Conservation (phyloP, 331 rosid genomes). For the Arachis monticola region DNA sequence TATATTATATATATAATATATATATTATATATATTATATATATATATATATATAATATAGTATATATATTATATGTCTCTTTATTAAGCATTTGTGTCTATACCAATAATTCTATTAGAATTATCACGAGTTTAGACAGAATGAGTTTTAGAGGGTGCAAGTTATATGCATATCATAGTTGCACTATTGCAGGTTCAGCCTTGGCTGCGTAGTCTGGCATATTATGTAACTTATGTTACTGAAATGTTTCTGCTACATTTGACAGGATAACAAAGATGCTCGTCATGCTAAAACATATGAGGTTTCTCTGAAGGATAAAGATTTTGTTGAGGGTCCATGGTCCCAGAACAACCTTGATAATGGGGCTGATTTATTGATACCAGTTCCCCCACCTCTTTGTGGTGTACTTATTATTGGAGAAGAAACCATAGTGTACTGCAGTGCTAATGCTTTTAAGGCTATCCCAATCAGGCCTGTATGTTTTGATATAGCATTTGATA, state of each 20-base stretch:
- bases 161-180: constrained; percentile 24
- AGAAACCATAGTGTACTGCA: constrained; percentile 96
- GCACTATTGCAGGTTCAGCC: constrained; percentile 12
- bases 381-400: constrained; percentile 96
- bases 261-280: constrained; percentile 97
- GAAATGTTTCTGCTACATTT: background rate
- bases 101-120: background rate
- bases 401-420: constrained; percentile 98
- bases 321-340: constrained; percentile 98
- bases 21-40: too few relatives aligned
- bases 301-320: constrained; percentile 96
- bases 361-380: constrained; percentile 93
- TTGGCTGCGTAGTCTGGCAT: background rate
- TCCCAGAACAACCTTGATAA: constrained; percentile 93
- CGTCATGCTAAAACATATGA: constrained; percentile 98
- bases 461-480: constrained; percentile 92
- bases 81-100: too few relatives aligned
- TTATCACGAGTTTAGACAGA: background rate
- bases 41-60: too few relatives aligned
- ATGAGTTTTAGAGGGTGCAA: background rate
- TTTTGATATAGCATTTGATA: constrained; percentile 21
- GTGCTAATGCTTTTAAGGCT: constrained; percentile 93
- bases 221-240: background rate
- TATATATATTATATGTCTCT: too few relatives aligned
- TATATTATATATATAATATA: too few relatives aligned